Evolutionary conservation across 805 yeast genomes (phyloP).

Genomic region (Groenewaldozyma tartarivorans): DNA sequence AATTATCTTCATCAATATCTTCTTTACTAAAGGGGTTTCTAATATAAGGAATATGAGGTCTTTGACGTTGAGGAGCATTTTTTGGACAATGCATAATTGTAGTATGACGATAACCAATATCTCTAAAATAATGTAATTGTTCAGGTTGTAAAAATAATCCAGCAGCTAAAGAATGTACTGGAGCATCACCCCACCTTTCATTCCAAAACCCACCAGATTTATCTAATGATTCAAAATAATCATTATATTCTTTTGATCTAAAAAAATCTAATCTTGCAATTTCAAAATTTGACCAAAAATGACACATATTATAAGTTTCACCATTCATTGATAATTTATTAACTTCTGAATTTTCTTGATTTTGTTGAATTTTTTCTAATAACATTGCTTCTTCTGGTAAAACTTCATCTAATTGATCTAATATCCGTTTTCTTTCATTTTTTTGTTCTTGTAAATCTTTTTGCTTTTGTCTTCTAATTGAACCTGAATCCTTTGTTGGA

Average conservation of each 20-base stretch:
- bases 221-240: conserved; percentile 63
- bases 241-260: conserved; percentile 51
- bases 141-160: conserved; percentile 60
- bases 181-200: conserved; percentile 98
- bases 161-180: conserved; percentile 80
- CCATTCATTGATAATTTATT: conserved; percentile 51
- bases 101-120: conserved; percentile 82
- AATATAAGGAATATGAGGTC: conserved; percentile 27
- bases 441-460: conserved; percentile 23
- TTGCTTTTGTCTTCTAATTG: conserved; percentile 13
- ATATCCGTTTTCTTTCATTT: conserved; percentile 3
- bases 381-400: conserved; percentile 15
- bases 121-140: conserved; percentile 84
- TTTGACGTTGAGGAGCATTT: conserved; percentile 47
- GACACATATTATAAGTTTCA: conserved; percentile 68
- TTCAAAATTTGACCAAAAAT: conserved; percentile 91
- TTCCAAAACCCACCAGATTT: conserved; percentile 70
- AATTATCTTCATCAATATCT: conserved; percentile 28
- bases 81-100: conserved; percentile 76
- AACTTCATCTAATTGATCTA: conserved; percentile 6
- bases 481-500: conserved; percentile 11
- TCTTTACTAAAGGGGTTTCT: conserved; percentile 28
- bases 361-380: conserved; percentile 9
- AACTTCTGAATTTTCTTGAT: conserved; percentile 25
- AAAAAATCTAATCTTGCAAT: conserved; percentile 78